Evolutionary conservation across 1,284 basidiomycete genomes (phyloP).

Genomic region (Ustilago nuda): DNA sequence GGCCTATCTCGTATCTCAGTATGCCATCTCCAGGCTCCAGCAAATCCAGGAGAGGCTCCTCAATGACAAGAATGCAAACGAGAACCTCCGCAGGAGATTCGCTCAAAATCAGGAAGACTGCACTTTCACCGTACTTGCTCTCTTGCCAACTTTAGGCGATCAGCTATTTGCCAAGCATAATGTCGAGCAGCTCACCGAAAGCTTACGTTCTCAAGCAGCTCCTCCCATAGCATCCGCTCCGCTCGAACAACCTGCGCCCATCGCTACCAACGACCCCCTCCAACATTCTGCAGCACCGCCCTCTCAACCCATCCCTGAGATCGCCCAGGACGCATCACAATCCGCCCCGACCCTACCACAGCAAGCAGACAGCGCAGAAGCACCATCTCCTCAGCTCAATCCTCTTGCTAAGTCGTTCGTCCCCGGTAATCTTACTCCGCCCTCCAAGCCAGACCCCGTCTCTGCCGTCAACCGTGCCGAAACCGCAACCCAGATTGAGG

Average conservation of each 20-base stretch:
- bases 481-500: background rate
- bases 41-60: constrained; percentile 79
- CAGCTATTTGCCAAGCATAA: constrained; percentile 82
- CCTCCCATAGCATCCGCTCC: constrained; percentile 13
- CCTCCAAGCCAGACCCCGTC: constrained; percentile 2
- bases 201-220: constrained; percentile 72
- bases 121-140: constrained; percentile 82
- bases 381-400: constrained; percentile 38
- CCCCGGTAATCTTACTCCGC: constrained; percentile 13
- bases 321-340: background rate
- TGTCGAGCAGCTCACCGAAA: constrained; percentile 81
- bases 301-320: constrained; percentile 8
- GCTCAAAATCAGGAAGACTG: constrained; percentile 84
- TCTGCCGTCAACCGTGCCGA: background rate
- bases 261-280: constrained; percentile 4
- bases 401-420: constrained; percentile 45
- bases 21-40: constrained; percentile 77
- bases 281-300: constrained; percentile 9
- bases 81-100: constrained; percentile 82
- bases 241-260: constrained; percentile 60
- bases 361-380: constrained; percentile 9
- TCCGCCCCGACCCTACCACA: background rate
- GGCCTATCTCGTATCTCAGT: constrained; percentile 77
- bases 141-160: constrained; percentile 80
- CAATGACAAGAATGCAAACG: constrained; percentile 77